Evolutionary conservation across 495 filamentous ascomycete genomes (phyloP).

Genomic region (Hypoxylon fragiforme): DNA sequence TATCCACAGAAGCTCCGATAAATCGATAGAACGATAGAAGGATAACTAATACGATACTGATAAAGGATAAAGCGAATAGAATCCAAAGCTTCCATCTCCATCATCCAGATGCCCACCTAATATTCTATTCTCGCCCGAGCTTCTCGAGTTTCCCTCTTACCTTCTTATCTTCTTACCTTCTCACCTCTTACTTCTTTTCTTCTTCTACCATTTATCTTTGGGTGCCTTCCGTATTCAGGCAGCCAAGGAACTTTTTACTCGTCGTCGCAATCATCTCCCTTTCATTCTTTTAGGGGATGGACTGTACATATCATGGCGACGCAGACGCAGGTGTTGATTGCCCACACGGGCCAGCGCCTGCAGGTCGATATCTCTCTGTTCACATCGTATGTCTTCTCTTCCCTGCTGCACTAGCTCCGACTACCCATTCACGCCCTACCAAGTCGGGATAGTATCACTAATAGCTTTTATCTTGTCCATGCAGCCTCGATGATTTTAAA

Average conservation of each 20-base stretch:
- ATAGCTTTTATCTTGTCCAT: conserved; percentile 11
- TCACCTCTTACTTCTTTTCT: not conserved
- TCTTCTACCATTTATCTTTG: not conserved
- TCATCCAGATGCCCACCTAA: too few relatives aligned
- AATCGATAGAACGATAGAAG: conserved; percentile 8
- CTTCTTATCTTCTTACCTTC: conserved; percentile 3
- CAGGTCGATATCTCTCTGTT: conserved; percentile 70
- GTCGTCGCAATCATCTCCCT: conserved; percentile 13
- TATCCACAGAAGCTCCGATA: conserved; percentile 18
- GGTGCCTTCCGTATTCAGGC: too few relatives aligned
- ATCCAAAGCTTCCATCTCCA: too few relatives aligned
- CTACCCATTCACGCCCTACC: conserved; percentile 12
- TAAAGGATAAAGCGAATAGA: too few relatives aligned
- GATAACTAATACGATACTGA: too few relatives aligned
- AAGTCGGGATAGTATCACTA: conserved; percentile 8
- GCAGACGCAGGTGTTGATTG: conserved; percentile 81
- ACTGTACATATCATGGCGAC: conserved; percentile 55
- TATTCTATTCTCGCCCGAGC: too few relatives aligned
- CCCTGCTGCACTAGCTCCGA: not conserved
- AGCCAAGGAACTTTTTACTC: not conserved
- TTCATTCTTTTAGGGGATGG: conserved; percentile 39
- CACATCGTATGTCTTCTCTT: conserved; percentile 60
- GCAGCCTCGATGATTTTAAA: conserved; percentile 65
- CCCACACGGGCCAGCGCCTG: conserved; percentile 85
- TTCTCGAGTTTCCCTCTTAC: not conserved